Evolutionary conservation across 192 early-diverging fungal genomes (phyloP), one percentile per base, ranked within the genome.

Genomic region (Umbelopsis vinacea): DNA sequence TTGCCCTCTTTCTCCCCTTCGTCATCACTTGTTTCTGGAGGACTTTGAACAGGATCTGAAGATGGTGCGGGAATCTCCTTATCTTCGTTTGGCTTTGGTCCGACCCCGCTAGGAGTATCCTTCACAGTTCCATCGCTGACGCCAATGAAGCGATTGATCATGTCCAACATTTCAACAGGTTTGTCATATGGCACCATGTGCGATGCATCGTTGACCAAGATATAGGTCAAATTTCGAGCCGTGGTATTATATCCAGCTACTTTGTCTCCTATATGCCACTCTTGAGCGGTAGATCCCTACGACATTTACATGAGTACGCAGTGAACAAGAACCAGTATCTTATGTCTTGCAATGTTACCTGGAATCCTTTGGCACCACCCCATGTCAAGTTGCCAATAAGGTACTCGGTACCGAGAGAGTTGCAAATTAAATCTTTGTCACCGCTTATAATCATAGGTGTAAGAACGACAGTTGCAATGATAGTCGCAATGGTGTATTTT

Each of bases 101-200:
- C 79, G 17, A 81, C 35, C 19, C 57, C 53, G 57, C 76, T 78
- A 15, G 71, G 57, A 17, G 29, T 43, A 11, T 69, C 72, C 6
- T 37, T 54, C 23, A 74, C 71, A 37, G 55, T 45, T 26, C 52
- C 80, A 26, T 57, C 66, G 47, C 81, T 76, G 17, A 88, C 52
- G 23, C 80, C 83, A 46, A 98, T 83, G 85, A 94, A 98, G 52
- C 88, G 81, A 82, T 93, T 94, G 76, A 98, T 92, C 89, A 98
- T 92, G 79, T 96, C 96, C 29, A 89, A 71, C 24, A 89, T 84
- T 68, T 82, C 88, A 66, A 87, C 74, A 17, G 94, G 94, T 77
- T 90, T 88, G 75, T 98, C 96, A 70, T 96, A 95, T 9, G 95
- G 95, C 15, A 87, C 90, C 94, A 95, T 95, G 52, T 95, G 94